Conservation (phyloP, 768 basidiomycete genomes). For the Lentinula boryana region DNA sequence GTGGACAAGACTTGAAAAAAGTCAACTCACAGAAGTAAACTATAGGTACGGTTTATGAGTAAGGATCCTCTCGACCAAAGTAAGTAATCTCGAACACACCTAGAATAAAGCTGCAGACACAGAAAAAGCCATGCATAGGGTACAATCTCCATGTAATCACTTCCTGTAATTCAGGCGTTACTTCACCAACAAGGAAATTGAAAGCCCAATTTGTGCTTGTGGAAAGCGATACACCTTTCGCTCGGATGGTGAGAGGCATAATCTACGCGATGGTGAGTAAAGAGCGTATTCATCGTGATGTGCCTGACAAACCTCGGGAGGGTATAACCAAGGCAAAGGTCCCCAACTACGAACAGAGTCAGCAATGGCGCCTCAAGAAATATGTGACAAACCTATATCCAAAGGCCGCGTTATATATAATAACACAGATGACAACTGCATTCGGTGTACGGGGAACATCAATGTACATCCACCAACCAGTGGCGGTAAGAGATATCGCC, state of each 20-base stretch:
- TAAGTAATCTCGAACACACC: conserved; percentile 32
- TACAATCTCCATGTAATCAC: conserved; percentile 87
- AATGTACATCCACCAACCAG: conserved; percentile 92
- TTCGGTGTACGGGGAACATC: conserved; percentile 81
- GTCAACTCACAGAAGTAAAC: conserved; percentile 69
- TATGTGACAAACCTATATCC: conserved; percentile 60
- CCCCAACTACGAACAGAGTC: conserved; percentile 54
- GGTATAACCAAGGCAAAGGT: conserved; percentile 83
- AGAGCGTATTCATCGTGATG: background rate
- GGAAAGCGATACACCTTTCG: conserved; percentile 93
- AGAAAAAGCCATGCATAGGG: conserved; percentile 95
- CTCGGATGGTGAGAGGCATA: conserved; percentile 83
- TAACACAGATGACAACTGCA: conserved; percentile 84
- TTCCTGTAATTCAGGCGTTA: conserved; percentile 84
- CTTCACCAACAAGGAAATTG: conserved; percentile 86
- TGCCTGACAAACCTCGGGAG: conserved; percentile 58
- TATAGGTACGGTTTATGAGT: conserved; percentile 14
- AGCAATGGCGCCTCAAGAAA: background rate
- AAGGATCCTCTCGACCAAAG: conserved; percentile 7
- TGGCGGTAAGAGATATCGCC: conserved; percentile 71
- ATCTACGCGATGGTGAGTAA: conserved; percentile 43
- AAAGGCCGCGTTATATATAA: conserved; percentile 91
- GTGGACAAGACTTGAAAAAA: background rate
- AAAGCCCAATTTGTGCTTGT: conserved; percentile 89
- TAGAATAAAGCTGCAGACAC: conserved; percentile 78